Conservation (phyloP, 148 eudicot species). For the Chenopodium formosanum region DNA sequence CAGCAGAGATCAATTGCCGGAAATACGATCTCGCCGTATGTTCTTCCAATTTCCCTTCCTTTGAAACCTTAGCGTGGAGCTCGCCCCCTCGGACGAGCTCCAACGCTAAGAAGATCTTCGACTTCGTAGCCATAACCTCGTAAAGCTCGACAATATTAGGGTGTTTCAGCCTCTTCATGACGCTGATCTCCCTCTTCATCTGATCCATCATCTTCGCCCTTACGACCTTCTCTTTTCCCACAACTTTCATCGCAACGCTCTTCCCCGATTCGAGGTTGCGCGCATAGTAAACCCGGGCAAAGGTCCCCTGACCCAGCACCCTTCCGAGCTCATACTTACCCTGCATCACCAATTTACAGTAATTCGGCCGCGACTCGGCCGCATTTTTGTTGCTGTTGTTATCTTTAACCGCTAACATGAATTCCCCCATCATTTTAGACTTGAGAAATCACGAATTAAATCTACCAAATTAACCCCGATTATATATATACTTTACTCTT, state of each 20-base stretch:
- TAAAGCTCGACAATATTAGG: constrained; percentile 66
- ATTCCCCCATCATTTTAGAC: constrained; percentile 14
- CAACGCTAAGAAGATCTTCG: constrained; percentile 70
- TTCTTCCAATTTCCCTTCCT: constrained; percentile 51
- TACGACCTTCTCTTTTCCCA: constrained; percentile 68
- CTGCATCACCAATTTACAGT: constrained; percentile 34
- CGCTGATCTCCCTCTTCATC: constrained; percentile 68
- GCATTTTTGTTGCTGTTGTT: background rate
- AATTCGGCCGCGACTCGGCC: constrained; percentile 4
- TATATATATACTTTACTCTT: no score
- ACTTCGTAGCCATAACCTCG: constrained; percentile 71
- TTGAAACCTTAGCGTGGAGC: constrained; percentile 47
- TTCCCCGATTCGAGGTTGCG: constrained; percentile 52
- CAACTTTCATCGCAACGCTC: constrained; percentile 78
- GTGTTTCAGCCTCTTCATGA: constrained; percentile 69
- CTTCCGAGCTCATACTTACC: constrained; percentile 78
- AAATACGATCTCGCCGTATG: constrained; percentile 50
- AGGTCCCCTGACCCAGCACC: constrained; percentile 69
- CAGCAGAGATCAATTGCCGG: constrained; percentile 65
- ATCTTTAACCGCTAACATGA: constrained; percentile 3
- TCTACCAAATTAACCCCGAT: no score
- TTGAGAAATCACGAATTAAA: no score
- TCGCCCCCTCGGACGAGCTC: constrained; percentile 80
- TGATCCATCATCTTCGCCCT: constrained; percentile 75
- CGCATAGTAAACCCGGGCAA: constrained; percentile 73